Conservation (phyloP, 2,329 filamentous ascomycete genomes). For the Xylaria sp. region DNA sequence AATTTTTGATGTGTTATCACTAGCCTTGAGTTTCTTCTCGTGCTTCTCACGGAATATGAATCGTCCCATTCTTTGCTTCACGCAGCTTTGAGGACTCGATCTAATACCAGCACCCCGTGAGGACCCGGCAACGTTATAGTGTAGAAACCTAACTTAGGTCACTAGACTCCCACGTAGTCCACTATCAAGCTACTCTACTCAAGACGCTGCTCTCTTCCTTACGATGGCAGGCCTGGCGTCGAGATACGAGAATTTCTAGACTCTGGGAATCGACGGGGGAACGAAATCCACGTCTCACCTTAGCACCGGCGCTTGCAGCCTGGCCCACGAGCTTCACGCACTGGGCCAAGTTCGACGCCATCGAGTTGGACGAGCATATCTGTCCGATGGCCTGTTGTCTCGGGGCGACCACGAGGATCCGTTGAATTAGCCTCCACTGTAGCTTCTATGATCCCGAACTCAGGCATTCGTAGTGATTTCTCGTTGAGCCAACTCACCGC, state of each 20-base stretch:
- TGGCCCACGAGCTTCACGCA: slow-evolving; percentile 74
- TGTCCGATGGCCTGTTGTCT: slow-evolving; percentile 78
- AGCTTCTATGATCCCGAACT: background rate
- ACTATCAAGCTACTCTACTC: no score
- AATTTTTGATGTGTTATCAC: background rate
- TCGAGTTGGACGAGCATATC: slow-evolving; percentile 81
- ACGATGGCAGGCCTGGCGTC: background rate
- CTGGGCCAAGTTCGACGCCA: slow-evolving; percentile 79
- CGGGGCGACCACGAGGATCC: no score
- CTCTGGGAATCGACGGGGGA: background rate
- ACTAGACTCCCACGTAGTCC: no score
- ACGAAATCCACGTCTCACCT: slow-evolving; percentile 62
- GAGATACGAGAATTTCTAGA: background rate
- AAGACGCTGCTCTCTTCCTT: no score
- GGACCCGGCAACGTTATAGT: background rate
- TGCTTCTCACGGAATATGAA: background rate
- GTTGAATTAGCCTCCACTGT: background rate
- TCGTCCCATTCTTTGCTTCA: background rate
- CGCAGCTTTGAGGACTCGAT: background rate
- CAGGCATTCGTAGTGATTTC: background rate
- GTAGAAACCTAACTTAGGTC: no score
- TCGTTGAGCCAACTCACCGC: slow-evolving; percentile 27
- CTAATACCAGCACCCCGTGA: background rate
- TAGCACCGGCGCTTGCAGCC: slow-evolving; percentile 77
- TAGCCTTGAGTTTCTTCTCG: no score